A percentile compares a stretch with the other conserved stretches of the same genome.
Evolutionary conservation across 2,329 filamentous ascomycete species (phyloP).

Genomic region (Fusarium oligoseptatum): DNA sequence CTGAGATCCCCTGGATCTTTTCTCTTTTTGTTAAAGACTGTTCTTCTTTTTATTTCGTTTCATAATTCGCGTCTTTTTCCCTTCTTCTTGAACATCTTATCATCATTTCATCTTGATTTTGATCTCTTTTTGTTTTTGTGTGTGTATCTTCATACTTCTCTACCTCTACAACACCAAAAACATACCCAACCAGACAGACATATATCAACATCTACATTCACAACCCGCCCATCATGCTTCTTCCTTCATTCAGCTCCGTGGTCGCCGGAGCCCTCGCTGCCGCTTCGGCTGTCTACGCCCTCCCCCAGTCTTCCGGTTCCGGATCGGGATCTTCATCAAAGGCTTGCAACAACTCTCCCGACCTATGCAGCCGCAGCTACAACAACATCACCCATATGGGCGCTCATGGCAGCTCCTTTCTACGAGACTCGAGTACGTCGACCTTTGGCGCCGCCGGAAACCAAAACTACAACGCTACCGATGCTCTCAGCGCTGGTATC

Average conservation of each 20-base stretch:
- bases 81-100: conserved; percentile 10
- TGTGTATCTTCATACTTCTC: conserved; percentile 9
- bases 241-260: conserved; percentile 40
- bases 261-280: conserved; percentile 39
- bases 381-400: conserved; percentile 83
- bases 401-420: conserved; percentile 80
- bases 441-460: conserved; percentile 75
- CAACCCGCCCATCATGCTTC: conserved; percentile 33
- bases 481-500: conserved; percentile 78
- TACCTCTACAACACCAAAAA: background rate
- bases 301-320: conserved; percentile 43
- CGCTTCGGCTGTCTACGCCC: conserved; percentile 40
- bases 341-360: conserved; percentile 86
- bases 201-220: background rate
- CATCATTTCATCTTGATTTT: background rate
- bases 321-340: conserved; percentile 39
- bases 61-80: conserved; percentile 12
- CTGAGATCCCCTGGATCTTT: conserved; percentile 23
- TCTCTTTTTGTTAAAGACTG: conserved; percentile 9
- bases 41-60: conserved; percentile 23
- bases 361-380: conserved; percentile 78
- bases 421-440: conserved; percentile 69
- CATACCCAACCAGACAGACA: background rate
- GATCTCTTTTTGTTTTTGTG: conserved; percentile 11
- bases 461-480: conserved; percentile 80